A percentile compares a stretch with the other conserved stretches of the same genome.
phyloP scores from a whole-genome alignment of 345 rosid species.

The Aquilaria malaccensis region DNA sequence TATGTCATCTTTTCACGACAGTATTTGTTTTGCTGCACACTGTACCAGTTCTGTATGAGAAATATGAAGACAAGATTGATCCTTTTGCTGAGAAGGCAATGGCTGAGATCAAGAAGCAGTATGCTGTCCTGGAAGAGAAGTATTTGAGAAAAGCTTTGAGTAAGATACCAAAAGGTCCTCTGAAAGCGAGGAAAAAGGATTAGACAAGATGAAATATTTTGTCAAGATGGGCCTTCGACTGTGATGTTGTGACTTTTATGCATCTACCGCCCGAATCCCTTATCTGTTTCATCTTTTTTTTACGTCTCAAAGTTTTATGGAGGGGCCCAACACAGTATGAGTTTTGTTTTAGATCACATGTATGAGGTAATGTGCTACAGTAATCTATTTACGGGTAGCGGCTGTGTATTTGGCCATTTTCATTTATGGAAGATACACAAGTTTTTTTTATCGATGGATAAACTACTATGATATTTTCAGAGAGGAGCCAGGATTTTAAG shows the following conservation, averaged over 20 bases:
- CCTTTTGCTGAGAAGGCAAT: conserved; percentile 69
- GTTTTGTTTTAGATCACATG: conserved; percentile 8
- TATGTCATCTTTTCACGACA: conserved; percentile 17
- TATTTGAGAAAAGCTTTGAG: conserved; percentile 65
- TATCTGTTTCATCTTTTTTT: background rate
- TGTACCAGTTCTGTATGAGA: conserved; percentile 73
- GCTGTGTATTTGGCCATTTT: too few relatives aligned
- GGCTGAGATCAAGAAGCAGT: conserved; percentile 75
- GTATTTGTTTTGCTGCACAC: conserved; percentile 61
- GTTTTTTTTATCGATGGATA: too few relatives aligned
- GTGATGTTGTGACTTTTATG: background rate
- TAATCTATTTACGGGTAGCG: too few relatives aligned
- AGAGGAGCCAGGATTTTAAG: too few relatives aligned
- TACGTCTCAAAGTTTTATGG: background rate
- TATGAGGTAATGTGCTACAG: too few relatives aligned
- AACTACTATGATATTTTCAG: too few relatives aligned
- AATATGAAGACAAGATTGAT: conserved; percentile 79
- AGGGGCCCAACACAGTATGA: background rate
- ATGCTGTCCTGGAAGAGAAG: conserved; percentile 65
- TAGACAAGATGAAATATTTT: conserved; percentile 18
- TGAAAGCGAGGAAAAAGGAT: conserved; percentile 65
- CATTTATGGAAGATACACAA: too few relatives aligned
- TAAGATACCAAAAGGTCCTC: conserved; percentile 62
- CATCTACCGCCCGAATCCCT: background rate
- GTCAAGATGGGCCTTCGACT: background rate